These are phyloP conservation scores for Fusarium buxicola DNA, from an alignment of 2,329 filamentous ascomycete genomes.

Conservation along the genomic window DNA sequence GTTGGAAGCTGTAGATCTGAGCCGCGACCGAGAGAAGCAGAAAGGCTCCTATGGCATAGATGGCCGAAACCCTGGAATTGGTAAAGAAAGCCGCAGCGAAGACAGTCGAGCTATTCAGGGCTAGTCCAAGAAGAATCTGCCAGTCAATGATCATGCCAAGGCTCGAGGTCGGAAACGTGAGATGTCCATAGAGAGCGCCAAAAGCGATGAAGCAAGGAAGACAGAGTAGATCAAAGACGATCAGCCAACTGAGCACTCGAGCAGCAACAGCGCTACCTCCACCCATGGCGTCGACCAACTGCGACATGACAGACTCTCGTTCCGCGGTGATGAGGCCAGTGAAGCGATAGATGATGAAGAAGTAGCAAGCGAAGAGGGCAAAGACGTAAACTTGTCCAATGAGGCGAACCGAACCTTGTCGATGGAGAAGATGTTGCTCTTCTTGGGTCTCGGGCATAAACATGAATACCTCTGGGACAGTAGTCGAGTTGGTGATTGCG, in stretches of 20 bases:
- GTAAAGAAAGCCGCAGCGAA: conserved; percentile 60
- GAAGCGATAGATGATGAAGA: conserved; percentile 37
- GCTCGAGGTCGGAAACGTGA: conserved; percentile 47
- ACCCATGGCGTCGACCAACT: conserved; percentile 58
- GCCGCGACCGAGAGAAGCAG: conserved; percentile 44
- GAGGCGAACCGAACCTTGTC: conserved; percentile 1
- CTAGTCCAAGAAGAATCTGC: conserved; percentile 61
- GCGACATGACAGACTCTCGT: conserved; percentile 48
- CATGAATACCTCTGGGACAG: conserved; percentile 33
- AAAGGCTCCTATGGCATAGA: conserved; percentile 47
- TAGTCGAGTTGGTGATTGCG: conserved; percentile 45
- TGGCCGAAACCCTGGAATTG: conserved; percentile 47
- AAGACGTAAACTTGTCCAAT: conserved; percentile 40
- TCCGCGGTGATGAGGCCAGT: conserved; percentile 43
- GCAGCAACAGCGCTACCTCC: conserved; percentile 47
- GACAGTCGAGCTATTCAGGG: conserved; percentile 74
- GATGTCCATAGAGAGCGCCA: conserved; percentile 47
- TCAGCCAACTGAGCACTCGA: conserved; percentile 43
- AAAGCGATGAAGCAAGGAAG: conserved; percentile 58
- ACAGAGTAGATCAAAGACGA: conserved; percentile 43
- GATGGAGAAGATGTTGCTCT: conserved; percentile 1
- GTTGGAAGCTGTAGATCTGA: conserved; percentile 32
- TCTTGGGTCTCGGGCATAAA: conserved; percentile 29
- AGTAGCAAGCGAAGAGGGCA: conserved; percentile 39
- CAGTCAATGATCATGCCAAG: conserved; percentile 52